phyloP scores from a whole-genome alignment of 176 grass and related monocot species.

The Rhynchospora tenuis region DNA sequence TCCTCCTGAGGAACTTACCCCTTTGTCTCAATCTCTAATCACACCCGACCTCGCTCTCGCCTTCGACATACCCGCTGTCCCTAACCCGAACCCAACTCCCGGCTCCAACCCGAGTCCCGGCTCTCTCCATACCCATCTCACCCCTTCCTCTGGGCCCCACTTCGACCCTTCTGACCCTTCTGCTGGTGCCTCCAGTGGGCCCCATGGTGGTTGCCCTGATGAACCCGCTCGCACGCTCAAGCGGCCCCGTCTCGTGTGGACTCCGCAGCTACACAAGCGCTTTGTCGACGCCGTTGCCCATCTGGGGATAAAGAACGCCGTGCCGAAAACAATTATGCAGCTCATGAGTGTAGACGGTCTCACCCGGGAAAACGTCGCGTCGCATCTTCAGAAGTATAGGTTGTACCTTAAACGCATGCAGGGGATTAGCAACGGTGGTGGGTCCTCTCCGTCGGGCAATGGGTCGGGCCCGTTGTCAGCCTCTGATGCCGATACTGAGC shows the following conservation, averaged over 20 bases:
- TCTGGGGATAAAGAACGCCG: slow-evolving; percentile 92
- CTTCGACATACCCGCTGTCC: slow-evolving; percentile 64
- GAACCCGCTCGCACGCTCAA: slow-evolving; percentile 82
- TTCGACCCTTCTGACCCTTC: slow-evolving; percentile 58
- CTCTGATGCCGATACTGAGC: slow-evolving; percentile 62
- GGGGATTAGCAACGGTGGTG: slow-evolving; percentile 43
- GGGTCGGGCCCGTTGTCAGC: slow-evolving; percentile 41
- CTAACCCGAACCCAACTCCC: slow-evolving; percentile 7
- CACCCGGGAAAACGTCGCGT: slow-evolving; percentile 90
- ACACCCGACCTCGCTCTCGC: slow-evolving; percentile 78
- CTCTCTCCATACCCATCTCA: not conserved
- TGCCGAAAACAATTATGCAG: slow-evolving; percentile 96
- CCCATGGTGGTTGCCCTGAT: slow-evolving; percentile 31
- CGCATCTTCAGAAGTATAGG: slow-evolving; percentile 83
- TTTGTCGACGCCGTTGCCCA: slow-evolving; percentile 87
- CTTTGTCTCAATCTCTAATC: slow-evolving; percentile 80
- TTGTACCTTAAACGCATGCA: slow-evolving; percentile 89
- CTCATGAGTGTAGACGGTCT: slow-evolving; percentile 91
- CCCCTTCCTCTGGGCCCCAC: slow-evolving; percentile 6
- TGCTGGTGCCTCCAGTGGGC: slow-evolving; percentile 41
- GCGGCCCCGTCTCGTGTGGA: slow-evolving; percentile 82
- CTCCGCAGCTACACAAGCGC: slow-evolving; percentile 87
- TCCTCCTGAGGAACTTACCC: slow-evolving; percentile 72
- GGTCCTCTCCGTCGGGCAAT: slow-evolving; percentile 11
- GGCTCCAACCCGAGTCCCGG: not conserved